phyloP scores from a whole-genome alignment of 306 rosid species.

The Geum urbanum region DNA sequence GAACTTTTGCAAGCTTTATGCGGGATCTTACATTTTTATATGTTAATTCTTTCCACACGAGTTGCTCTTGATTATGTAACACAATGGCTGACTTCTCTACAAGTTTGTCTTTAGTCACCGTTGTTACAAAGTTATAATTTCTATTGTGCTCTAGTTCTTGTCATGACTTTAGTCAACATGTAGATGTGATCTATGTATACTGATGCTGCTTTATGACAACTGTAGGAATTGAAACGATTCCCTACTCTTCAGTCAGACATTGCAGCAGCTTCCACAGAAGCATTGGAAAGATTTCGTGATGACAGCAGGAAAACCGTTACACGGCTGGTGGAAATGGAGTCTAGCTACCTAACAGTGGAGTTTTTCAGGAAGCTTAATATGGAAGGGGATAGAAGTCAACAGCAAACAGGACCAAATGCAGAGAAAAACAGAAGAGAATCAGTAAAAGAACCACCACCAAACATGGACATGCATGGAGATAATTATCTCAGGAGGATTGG shows the following conservation, averaged over 20 bases:
- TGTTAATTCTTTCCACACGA: background rate
- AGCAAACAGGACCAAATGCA: constrained; percentile 39
- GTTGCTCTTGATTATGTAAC: background rate
- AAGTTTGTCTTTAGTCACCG: background rate
- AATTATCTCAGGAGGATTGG: constrained; percentile 84
- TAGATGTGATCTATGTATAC: background rate
- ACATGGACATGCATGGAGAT: constrained; percentile 54
- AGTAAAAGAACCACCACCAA: constrained; percentile 40
- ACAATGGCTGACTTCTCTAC: background rate
- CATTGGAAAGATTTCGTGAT: constrained; percentile 86
- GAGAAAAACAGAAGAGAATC: constrained; percentile 54
- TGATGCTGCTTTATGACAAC: constrained; percentile 18
- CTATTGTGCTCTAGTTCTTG: background rate
- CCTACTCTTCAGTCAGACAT: constrained; percentile 83
- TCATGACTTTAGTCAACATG: background rate
- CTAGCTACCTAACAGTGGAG: constrained; percentile 89
- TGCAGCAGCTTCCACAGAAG: constrained; percentile 78
- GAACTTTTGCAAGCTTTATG: background rate
- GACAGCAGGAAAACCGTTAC: constrained; percentile 81
- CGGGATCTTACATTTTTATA: background rate
- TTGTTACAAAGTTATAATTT: background rate
- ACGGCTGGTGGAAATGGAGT: constrained; percentile 97
- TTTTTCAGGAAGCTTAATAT: constrained; percentile 80
- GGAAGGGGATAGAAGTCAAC: constrained; percentile 67
- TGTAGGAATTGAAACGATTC: constrained; percentile 91